Percentiles rank a stretch among this genome's conserved stretches.
Conservation (phyloP, 2,329 filamentous ascomycete species). For the Aspergillus fischeri region DNA sequence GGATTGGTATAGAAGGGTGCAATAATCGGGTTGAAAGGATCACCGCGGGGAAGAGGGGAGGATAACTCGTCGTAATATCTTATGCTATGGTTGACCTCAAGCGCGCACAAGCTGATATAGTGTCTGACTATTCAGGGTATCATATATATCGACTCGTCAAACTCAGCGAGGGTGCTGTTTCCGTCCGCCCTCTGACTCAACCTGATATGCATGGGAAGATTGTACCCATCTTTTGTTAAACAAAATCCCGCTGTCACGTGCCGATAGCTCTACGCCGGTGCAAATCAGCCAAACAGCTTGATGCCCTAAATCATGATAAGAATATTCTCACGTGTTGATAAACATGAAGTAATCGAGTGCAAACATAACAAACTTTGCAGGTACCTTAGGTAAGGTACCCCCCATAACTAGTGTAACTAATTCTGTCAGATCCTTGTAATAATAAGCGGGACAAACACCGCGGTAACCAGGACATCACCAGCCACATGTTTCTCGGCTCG, state of each 20-base stretch:
- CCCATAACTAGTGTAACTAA: too few species aligned
- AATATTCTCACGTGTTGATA: slow-evolving; percentile 23
- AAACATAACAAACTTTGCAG: neutral
- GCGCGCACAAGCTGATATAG: neutral
- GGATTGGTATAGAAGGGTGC: neutral
- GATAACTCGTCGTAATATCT: neutral
- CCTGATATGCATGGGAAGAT: neutral
- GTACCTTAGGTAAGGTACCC: neutral
- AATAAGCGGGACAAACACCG: slow-evolving; percentile 22
- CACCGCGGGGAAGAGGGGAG: neutral
- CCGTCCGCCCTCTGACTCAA: neutral
- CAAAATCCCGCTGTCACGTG: slow-evolving; percentile 7
- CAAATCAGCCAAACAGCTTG: slow-evolving; percentile 28
- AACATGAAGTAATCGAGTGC: slow-evolving; percentile 18
- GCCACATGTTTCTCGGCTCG: slow-evolving; percentile 38
- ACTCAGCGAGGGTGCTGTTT: neutral
- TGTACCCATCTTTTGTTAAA: neutral
- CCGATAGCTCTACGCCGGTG: slow-evolving; percentile 11
- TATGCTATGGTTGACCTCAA: neutral
- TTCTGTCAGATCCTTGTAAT: neutral
- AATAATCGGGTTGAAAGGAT: neutral
- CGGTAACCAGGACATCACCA: slow-evolving; percentile 28
- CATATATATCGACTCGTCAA: neutral
- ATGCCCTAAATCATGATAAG: neutral
- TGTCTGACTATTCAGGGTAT: neutral